These are phyloP conservation scores for Pythium rishiriense DNA, from an alignment of 352 stramenopile species.

Conservation along the genomic window DNA sequence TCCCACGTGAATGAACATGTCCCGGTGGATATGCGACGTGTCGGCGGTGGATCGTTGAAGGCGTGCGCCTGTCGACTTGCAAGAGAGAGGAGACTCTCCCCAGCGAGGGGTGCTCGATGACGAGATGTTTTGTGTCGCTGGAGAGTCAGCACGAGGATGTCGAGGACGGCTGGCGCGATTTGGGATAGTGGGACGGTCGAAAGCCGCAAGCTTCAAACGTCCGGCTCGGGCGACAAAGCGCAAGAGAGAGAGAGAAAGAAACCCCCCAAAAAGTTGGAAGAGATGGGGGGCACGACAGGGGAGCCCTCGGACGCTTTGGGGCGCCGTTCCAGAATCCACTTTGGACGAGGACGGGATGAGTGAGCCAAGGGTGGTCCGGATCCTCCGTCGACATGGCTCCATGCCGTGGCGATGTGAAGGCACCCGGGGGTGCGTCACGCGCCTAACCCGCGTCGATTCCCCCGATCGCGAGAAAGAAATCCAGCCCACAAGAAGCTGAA, in stretches of 20 bases:
- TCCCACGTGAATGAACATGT: slow-evolving; percentile 8
- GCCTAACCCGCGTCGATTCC: background rate
- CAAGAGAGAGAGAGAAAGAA: background rate
- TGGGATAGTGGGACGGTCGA: background rate
- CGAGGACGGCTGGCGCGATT: background rate
- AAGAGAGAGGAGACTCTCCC: background rate
- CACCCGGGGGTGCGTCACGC: background rate
- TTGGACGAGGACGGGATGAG: background rate
- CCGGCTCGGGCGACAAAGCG: background rate
- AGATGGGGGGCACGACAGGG: too few species aligned
- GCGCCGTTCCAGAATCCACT: too few species aligned
- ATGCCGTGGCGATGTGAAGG: background rate
- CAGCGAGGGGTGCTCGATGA: background rate
- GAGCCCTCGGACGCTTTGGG: too few species aligned
- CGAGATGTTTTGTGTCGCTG: background rate
- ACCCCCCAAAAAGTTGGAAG: too few species aligned
- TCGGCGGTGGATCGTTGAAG: background rate
- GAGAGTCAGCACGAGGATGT: slow-evolving; percentile 21
- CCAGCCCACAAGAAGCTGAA: background rate
- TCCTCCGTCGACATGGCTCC: background rate
- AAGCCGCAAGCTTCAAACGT: slow-evolving; percentile 1
- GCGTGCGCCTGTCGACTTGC: slow-evolving; percentile 4
- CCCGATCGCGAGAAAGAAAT: slow-evolving; percentile 2
- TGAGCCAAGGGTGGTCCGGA: background rate
- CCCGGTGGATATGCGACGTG: too few species aligned